Base-by-base conservation (phyloP, 306 rosid species). In the Abrus precatorius region DNA sequence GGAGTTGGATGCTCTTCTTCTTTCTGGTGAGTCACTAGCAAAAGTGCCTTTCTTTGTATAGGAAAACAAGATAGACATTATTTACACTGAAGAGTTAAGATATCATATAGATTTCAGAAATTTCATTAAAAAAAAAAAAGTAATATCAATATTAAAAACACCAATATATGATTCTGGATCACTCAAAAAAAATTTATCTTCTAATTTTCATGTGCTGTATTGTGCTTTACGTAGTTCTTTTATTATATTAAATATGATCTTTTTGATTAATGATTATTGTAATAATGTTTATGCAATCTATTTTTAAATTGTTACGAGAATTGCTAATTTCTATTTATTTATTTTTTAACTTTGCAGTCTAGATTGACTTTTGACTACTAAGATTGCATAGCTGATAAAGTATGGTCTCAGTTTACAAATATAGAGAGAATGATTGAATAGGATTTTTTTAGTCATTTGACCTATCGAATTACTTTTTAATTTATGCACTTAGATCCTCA, bases 181-280 rank as follows among this genome's bases (percentile, higher is more conserved):
- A 20, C 20, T 20, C 20, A 20, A 20, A 20, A 20, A 20, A 20
- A 20, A 20, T 20, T 20, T 20, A 20, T 6, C 94, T 92, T 34
- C 76, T 90, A 3, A 92, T 90, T 36, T 90, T 90, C 85, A 90
- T 90, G 94, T 90, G 94, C 88, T 88, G 92, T 50, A 88, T 90
- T 69, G 92, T 86, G 92, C 84, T 90, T 90, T 65, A 85, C 79
- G 85, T 90, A 92, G 94, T 56, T 88, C 30, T 90, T 90, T 72
- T 92, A 90, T 80, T 88, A 88, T 88, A 90, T 90, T 75, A 83
- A 90, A 77, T 86, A 85, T 84, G 72, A 11, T 32, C 38, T 36
- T 36, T 2, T 36, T 36, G 0, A 11, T 52, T 4, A 62, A 59
- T 73, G 69, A 70, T 75, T 54, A 55, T 68, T 60, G 59, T 72